Percentiles rank a stretch among this genome's conserved stretches.
These are phyloP conservation scores for Goffeauzyma gilvescens DNA, from an alignment of 768 basidiomycete genomes.

Conservation along the genomic window DNA sequence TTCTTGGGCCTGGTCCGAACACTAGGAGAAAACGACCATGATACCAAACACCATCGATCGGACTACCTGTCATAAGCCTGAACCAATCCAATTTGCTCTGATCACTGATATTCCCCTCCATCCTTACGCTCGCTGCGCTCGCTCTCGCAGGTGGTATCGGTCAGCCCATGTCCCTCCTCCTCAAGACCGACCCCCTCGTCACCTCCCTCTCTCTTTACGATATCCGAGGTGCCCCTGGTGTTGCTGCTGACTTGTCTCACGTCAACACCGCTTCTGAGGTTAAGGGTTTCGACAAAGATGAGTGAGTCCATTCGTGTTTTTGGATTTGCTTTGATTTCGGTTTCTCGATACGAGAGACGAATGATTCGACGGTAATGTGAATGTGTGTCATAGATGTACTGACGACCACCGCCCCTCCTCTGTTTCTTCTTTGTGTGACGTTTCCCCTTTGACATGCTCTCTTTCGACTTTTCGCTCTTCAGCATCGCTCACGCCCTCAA, in stretches of 20 bases:
- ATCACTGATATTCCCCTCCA: neutral
- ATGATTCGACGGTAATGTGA: too few species aligned
- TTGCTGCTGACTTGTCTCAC: conserved; percentile 84
- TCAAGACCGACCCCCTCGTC: conserved; percentile 67
- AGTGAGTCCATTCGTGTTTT: conserved; percentile 6
- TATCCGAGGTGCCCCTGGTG: conserved; percentile 74
- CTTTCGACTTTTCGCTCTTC: conserved; percentile 3
- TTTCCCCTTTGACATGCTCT: neutral
- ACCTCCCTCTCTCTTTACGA: conserved; percentile 68
- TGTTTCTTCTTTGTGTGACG: neutral
- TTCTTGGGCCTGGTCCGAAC: too few species aligned
- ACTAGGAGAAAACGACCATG: too few species aligned
- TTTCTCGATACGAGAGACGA: too few species aligned
- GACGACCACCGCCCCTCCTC: conserved; percentile 39
- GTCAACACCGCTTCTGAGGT: conserved; percentile 77
- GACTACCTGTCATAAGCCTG: neutral
- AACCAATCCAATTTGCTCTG: neutral
- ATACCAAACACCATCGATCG: neutral
- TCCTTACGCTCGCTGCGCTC: conserved; percentile 50
- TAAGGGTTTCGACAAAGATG: conserved; percentile 39
- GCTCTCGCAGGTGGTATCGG: conserved; percentile 96
- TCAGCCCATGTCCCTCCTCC: conserved; percentile 78
- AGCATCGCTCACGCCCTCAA: conserved; percentile 76
- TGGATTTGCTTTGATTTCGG: too few species aligned
- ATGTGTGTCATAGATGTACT: too few species aligned